phyloP scores from a whole-genome alignment of 805 yeast genomes.

The Wickerhamiella azyma region DNA sequence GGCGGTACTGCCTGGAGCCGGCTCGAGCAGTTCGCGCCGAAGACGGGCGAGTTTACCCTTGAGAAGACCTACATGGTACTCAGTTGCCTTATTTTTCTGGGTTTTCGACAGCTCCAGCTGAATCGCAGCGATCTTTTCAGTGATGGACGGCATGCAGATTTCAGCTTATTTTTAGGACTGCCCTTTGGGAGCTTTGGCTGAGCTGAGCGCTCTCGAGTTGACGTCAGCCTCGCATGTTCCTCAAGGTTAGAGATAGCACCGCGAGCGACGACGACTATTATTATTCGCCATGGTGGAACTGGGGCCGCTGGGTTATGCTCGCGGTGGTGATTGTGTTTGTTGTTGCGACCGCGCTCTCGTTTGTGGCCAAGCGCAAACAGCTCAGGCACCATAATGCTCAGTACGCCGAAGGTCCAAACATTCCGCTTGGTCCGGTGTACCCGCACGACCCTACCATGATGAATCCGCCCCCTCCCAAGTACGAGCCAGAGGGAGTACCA shows the following conservation, averaged over 20 bases:
- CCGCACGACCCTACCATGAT: background rate
- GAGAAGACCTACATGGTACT: conserved; percentile 84
- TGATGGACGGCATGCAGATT: conserved; percentile 23
- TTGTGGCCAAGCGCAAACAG: background rate
- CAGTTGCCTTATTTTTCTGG: conserved; percentile 95
- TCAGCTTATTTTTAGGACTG: background rate
- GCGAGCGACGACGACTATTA: background rate
- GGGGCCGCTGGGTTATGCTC: conserved; percentile 7
- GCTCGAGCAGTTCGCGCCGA: conserved; percentile 82
- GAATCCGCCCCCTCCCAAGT: conserved; percentile 1
- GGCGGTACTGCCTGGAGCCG: conserved; percentile 58
- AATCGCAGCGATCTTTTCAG: conserved; percentile 72
- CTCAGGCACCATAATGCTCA: background rate
- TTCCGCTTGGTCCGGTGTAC: conserved; percentile 5
- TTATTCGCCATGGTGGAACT: conserved; percentile 4
- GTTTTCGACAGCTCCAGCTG: conserved; percentile 90
- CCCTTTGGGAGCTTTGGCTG: too few species aligned
- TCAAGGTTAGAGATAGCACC: background rate
- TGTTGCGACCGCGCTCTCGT: background rate
- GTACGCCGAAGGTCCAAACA: background rate
- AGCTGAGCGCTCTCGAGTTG: too few species aligned
- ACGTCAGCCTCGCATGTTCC: background rate
- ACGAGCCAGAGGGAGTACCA: conserved; percentile 3
- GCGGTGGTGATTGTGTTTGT: conserved; percentile 3
- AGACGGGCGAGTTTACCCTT: conserved; percentile 91